Evolutionary conservation across 2,329 filamentous ascomycete species (phyloP).

Genomic region (Pseudogymnoascus sp.): DNA sequence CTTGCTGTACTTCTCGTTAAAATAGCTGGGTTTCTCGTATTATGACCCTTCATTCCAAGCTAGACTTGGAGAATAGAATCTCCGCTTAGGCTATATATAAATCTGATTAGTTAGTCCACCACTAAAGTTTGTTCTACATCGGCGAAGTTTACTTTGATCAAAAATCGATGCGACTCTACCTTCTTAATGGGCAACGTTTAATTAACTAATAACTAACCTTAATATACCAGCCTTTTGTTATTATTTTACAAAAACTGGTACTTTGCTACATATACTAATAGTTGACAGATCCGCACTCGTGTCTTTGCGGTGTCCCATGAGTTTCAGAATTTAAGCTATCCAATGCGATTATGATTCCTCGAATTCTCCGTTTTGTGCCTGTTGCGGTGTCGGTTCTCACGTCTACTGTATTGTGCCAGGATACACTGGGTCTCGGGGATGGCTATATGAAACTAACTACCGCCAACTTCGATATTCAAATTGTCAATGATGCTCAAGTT

Average conservation of each 20-base stretch:
- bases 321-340: not conserved
- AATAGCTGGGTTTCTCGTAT: not conserved
- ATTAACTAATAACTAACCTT: not conserved
- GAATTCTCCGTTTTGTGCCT: not conserved
- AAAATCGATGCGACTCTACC: not conserved
- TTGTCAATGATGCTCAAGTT: slow-evolving; percentile 40
- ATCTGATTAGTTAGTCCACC: slow-evolving; percentile 19
- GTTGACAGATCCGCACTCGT: not conserved
- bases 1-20: not conserved
- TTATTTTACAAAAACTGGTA: not conserved
- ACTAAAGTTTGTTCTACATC: slow-evolving; percentile 18
- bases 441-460: slow-evolving; percentile 33
- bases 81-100: not conserved
- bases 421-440: slow-evolving; percentile 34
- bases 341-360: not conserved
- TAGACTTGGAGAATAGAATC: not conserved
- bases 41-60: not conserved
- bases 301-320: not conserved
- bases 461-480: slow-evolving; percentile 35
- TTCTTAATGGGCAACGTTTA: not conserved
- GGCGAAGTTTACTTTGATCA: slow-evolving; percentile 13
- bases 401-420: slow-evolving; percentile 22
- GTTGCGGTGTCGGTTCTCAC: not conserved
- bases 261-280: not conserved
- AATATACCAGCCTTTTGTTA: not conserved